phyloP scores from a whole-genome alignment of 495 filamentous ascomycete genomes.

The Glonium stellatum region DNA sequence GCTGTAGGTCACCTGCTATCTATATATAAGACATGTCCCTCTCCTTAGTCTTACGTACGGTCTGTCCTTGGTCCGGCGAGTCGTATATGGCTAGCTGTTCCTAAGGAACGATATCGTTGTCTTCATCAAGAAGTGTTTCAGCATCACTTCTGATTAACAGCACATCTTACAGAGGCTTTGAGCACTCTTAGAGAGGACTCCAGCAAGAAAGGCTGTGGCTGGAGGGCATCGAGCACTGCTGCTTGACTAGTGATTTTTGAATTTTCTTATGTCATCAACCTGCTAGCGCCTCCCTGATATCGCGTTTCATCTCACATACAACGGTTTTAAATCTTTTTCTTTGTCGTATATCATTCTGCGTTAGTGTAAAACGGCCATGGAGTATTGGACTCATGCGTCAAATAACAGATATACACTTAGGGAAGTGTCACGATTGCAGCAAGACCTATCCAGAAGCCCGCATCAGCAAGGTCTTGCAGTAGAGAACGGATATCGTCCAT shows the following conservation, averaged over 20 bases:
- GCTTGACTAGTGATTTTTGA: not conserved
- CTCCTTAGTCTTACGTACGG: too few relatives aligned
- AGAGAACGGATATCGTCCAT: slow-evolving; percentile 9
- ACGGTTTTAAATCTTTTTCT: not conserved
- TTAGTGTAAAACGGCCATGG: not conserved
- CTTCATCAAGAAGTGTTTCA: too few relatives aligned
- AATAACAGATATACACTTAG: not conserved
- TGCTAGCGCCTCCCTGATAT: not conserved
- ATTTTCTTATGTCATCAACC: not conserved
- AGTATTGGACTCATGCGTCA: not conserved
- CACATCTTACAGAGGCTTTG: too few relatives aligned
- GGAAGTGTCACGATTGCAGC: slow-evolving; percentile 19
- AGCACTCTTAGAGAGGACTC: not conserved
- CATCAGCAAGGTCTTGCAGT: slow-evolving; percentile 20
- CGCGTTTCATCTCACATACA: not conserved
- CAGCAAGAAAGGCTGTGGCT: not conserved
- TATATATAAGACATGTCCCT: too few relatives aligned
- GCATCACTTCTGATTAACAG: too few relatives aligned
- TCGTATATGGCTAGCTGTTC: too few relatives aligned
- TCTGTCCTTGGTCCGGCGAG: too few relatives aligned
- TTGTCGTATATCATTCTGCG: not conserved
- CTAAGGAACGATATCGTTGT: too few relatives aligned
- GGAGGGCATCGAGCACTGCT: not conserved
- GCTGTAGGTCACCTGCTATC: too few relatives aligned
- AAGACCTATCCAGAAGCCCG: slow-evolving; percentile 20